Percentiles rank a stretch among this genome's conserved stretches.
These are phyloP conservation scores for Astrothelium subdiscretum DNA, from an alignment of 495 filamentous ascomycete species.

Conservation along the genomic window DNA sequence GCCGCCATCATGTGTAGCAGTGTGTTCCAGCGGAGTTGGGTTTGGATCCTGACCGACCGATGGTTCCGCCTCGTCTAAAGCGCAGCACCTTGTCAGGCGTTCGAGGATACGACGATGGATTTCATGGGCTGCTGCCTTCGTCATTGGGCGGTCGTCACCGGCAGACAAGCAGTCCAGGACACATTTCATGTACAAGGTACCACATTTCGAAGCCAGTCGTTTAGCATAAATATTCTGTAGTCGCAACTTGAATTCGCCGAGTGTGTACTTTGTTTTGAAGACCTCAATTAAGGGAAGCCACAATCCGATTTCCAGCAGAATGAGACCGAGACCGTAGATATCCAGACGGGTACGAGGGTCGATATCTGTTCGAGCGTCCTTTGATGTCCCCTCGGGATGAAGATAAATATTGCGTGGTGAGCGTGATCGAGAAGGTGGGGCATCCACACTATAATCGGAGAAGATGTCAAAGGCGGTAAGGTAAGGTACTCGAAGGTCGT, in stretches of 20 bases:
- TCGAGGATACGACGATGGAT: slow-evolving; percentile 21
- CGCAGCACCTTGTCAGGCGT: slow-evolving; percentile 25
- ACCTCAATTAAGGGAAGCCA: slow-evolving; percentile 67
- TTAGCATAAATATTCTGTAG: slow-evolving; percentile 51
- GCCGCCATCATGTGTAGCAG: neutral
- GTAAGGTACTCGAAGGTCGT: slow-evolving; percentile 54
- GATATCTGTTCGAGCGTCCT: slow-evolving; percentile 35
- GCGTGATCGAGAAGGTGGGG: slow-evolving; percentile 17
- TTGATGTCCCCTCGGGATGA: slow-evolving; percentile 44
- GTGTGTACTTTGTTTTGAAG: slow-evolving; percentile 56
- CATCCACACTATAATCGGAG: slow-evolving; percentile 47
- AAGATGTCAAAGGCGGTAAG: slow-evolving; percentile 75
- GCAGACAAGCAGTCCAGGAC: slow-evolving; percentile 71
- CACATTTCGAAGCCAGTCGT: slow-evolving; percentile 37
- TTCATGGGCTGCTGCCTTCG: slow-evolving; percentile 11
- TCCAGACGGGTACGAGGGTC: slow-evolving; percentile 44
- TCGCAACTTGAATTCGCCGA: slow-evolving; percentile 49
- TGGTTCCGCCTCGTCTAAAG: slow-evolving; percentile 24
- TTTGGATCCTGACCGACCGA: neutral
- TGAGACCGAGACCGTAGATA: slow-evolving; percentile 71
- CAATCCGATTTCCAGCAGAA: slow-evolving; percentile 76
- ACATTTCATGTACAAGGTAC: slow-evolving; percentile 58
- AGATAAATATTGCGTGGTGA: slow-evolving; percentile 52
- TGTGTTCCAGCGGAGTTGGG: neutral
- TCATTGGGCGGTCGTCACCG: slow-evolving; percentile 40